Evolutionary conservation across 2,329 filamentous ascomycete species (phyloP).

Genomic region (Corynespora cassiicola): DNA sequence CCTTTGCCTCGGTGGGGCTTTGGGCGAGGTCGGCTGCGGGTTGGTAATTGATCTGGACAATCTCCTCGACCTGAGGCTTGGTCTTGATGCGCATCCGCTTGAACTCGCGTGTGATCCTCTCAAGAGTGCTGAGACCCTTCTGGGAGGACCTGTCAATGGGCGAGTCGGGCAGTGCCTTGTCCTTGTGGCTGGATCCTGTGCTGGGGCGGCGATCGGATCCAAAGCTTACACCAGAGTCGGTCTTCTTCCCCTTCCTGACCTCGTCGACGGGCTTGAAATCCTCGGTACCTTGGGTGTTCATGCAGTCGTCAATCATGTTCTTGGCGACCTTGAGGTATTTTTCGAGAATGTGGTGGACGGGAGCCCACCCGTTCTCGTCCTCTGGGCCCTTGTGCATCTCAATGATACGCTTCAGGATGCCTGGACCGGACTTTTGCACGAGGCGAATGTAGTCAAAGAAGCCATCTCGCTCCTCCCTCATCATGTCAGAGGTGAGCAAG

Average conservation of each 20-base stretch:
- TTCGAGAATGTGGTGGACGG: conserved; percentile 56
- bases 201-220: conserved; percentile 45
- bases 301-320: conserved; percentile 67
- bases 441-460: conserved; percentile 69
- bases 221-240: conserved; percentile 70
- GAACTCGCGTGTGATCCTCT: conserved; percentile 66
- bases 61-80: conserved; percentile 58
- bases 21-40: conserved; percentile 22
- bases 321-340: conserved; percentile 66
- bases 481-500: conserved; percentile 57
- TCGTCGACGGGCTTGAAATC: conserved; percentile 41
- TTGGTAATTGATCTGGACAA: conserved; percentile 41
- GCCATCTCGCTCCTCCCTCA: conserved; percentile 64
- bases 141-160: conserved; percentile 23
- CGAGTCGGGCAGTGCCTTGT: conserved; percentile 28
- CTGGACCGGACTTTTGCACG: conserved; percentile 63
- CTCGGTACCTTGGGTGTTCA: conserved; percentile 50
- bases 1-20: conserved; percentile 26
- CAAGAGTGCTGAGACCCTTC: conserved; percentile 58
- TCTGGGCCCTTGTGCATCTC: conserved; percentile 57
- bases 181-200: conserved; percentile 30
- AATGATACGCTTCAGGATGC: conserved; percentile 61
- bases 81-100: conserved; percentile 63
- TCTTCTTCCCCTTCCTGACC: conserved; percentile 59
- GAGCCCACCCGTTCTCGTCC: conserved; percentile 64